Evolutionary conservation across 768 basidiomycete species (phyloP).

Genomic region (Leccinum subgranulosum): DNA sequence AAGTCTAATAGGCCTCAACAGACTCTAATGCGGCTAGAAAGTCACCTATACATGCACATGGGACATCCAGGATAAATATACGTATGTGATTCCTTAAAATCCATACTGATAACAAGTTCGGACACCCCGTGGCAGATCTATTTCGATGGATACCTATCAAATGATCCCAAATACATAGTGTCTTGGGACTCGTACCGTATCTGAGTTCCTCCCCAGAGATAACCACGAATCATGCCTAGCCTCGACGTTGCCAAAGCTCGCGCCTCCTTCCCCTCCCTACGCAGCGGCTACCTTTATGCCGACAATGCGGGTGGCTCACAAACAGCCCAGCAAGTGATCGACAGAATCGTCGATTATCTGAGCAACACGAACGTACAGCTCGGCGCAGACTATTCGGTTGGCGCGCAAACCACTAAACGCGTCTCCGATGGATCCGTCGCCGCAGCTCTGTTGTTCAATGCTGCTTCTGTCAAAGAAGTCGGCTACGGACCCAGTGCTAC

Average conservation of each 20-base stretch:
- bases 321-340: slow-evolving; percentile 50
- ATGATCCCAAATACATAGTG: background rate
- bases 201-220: background rate
- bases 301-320: slow-evolving; percentile 81
- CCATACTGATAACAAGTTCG: too few species aligned
- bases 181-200: background rate
- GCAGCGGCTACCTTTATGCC: slow-evolving; percentile 59
- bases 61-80: too few species aligned
- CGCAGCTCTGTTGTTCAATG: slow-evolving; percentile 62
- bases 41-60: slow-evolving; percentile 34
- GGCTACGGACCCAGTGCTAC: slow-evolving; percentile 68
- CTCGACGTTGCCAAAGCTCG: slow-evolving; percentile 53
- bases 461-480: slow-evolving; percentile 58
- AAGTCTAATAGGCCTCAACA: too few species aligned
- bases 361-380: slow-evolving; percentile 71
- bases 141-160: background rate
- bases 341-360: slow-evolving; percentile 65
- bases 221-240: slow-evolving; percentile 11
- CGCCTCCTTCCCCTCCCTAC: slow-evolving; percentile 60
- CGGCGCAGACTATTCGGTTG: slow-evolving; percentile 65
- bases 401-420: slow-evolving; percentile 50
- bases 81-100: too few species aligned
- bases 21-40: too few species aligned
- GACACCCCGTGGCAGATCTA: too few species aligned
- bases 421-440: slow-evolving; percentile 47